Evolutionary conservation across 495 filamentous ascomycete species (phyloP).

Genomic region (Margaritispora aquatica): DNA sequence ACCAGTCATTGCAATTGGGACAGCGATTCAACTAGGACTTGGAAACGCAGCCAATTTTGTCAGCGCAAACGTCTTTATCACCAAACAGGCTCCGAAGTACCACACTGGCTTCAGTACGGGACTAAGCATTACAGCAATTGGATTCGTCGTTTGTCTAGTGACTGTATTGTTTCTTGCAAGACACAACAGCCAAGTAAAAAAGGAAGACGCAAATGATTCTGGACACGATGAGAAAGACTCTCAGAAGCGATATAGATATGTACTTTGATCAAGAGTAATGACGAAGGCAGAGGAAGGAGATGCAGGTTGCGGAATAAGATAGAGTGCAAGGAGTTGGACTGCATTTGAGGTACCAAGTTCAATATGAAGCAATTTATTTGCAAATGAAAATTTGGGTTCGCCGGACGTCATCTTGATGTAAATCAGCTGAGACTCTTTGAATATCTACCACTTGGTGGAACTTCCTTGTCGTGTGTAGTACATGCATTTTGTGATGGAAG

Average conservation of each 20-base stretch:
- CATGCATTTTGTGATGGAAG: too few relatives aligned
- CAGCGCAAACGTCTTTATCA: background rate
- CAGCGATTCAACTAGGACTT: constrained; percentile 73
- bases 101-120: background rate
- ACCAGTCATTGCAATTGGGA: constrained; percentile 67
- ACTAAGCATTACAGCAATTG: background rate
- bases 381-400: too few relatives aligned
- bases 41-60: constrained; percentile 49
- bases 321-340: background rate
- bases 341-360: too few relatives aligned
- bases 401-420: too few relatives aligned
- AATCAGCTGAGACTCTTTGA: too few relatives aligned
- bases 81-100: background rate
- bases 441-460: too few relatives aligned
- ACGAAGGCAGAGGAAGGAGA: background rate
- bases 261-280: background rate
- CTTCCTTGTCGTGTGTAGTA: too few relatives aligned
- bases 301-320: background rate
- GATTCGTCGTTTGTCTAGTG: background rate
- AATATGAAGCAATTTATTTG: too few relatives aligned
- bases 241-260: background rate
- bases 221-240: background rate
- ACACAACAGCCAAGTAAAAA: background rate
- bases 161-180: background rate
- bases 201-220: background rate